Percentiles rank a stretch among this genome's conserved stretches.
Evolutionary conservation across 441 rosid species (phyloP).

Genomic region (Croton setiger): DNA sequence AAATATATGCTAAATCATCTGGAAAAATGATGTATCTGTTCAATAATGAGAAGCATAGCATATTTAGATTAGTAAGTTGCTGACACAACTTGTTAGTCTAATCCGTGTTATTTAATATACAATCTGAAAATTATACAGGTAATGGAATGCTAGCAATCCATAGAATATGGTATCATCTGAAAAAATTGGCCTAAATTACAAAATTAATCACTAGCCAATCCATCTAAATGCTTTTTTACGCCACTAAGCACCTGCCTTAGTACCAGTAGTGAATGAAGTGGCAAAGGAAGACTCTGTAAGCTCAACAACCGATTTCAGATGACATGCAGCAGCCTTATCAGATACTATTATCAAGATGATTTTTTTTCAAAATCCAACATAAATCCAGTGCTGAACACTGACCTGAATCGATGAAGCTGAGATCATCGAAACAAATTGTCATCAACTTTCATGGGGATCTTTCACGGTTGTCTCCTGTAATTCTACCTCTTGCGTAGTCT

Average conservation of each 20-base stretch:
- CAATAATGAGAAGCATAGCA: background rate
- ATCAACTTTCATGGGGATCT: constrained; percentile 25
- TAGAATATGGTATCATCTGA: background rate
- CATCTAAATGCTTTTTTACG: background rate
- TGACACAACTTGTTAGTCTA: background rate
- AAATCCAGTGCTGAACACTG: background rate
- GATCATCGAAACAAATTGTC: background rate
- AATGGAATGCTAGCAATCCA: background rate
- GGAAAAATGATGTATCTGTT: no score
- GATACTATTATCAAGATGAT: background rate
- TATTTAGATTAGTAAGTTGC: background rate
- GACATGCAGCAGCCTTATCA: background rate
- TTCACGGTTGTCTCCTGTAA: constrained; percentile 38
- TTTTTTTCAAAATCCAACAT: background rate
- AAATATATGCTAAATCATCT: background rate
- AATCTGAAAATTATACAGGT: background rate
- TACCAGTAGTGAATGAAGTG: background rate
- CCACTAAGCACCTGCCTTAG: background rate
- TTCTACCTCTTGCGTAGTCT: constrained; percentile 66
- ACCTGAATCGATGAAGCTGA: background rate
- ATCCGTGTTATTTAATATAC: background rate
- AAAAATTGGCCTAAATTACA: background rate
- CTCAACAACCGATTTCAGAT: background rate
- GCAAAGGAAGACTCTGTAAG: background rate
- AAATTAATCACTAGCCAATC: background rate